These are phyloP conservation scores for Pseudogymnoascus sp. DNA, from an alignment of 2,329 filamentous ascomycete species.

Conservation along the genomic window DNA sequence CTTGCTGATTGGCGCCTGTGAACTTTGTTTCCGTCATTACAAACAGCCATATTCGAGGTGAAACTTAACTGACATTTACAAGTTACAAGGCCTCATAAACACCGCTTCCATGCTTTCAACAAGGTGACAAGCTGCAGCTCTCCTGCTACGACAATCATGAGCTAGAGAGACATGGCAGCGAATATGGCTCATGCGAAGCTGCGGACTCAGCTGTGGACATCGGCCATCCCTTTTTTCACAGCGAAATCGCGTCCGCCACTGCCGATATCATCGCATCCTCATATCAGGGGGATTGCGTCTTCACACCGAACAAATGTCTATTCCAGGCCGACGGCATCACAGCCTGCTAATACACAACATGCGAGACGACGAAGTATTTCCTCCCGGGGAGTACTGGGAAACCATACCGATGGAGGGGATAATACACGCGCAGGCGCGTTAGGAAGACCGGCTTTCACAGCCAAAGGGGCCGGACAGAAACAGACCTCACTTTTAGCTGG, in stretches of 20 bases:
- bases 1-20: conserved; percentile 1
- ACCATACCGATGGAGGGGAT: background rate
- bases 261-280: background rate
- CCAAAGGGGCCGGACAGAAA: background rate
- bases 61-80: conserved; percentile 1
- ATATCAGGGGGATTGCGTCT: background rate
- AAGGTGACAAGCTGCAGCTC: conserved; percentile 3
- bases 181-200: background rate
- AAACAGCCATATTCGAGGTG: conserved; percentile 1
- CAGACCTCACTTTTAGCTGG: background rate
- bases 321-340: background rate
- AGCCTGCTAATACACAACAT: background rate
- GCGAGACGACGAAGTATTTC: background rate
- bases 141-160: background rate
- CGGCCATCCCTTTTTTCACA: conserved; percentile 3
- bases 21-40: conserved; percentile 7
- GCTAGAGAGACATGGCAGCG: conserved; percentile 4
- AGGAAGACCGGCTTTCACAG: background rate
- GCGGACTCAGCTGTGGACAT: background rate
- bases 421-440: conserved; percentile 3
- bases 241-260: background rate
- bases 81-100: background rate
- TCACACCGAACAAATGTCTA: background rate
- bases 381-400: background rate
- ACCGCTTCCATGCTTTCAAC: conserved; percentile 4